A percentile compares a stretch with the other conserved stretches of the same genome.
phyloP scores from a whole-genome alignment of 306 rosid genomes.

The Casuarina equisetifolia region DNA sequence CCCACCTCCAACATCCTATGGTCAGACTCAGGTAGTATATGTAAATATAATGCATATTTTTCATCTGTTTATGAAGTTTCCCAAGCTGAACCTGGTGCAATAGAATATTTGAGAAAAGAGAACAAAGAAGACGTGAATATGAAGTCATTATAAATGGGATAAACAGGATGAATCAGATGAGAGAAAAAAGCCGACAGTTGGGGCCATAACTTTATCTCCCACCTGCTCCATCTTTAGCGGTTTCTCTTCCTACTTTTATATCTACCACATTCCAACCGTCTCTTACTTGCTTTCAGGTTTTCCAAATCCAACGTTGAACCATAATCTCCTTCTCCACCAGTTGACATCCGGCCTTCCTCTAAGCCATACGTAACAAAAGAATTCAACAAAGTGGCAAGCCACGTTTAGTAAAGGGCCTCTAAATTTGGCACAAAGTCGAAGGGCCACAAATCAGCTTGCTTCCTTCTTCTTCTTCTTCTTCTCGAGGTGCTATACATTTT shows the following conservation, averaged over 20 bases:
- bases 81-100: no score
- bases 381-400: background rate
- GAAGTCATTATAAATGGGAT: background rate
- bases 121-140: background rate
- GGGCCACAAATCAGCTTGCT: constrained; percentile 6
- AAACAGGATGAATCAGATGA: background rate
- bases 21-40: background rate
- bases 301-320: constrained; percentile 22
- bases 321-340: background rate
- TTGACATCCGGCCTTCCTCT: background rate
- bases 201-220: background rate
- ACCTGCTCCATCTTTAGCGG: constrained; percentile 50
- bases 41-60: no score
- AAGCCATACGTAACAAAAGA: background rate
- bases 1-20: no score
- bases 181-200: background rate
- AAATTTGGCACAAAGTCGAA: constrained; percentile 19
- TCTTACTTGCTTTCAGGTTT: constrained; percentile 23
- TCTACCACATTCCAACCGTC: constrained; percentile 32
- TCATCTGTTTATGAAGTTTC: no score
- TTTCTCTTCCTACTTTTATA: constrained; percentile 32
- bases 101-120: background rate
- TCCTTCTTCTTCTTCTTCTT: background rate
- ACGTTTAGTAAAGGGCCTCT: constrained; percentile 3
- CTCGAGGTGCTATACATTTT: constrained; percentile 9